Evolutionary conservation across 169 alveolate species (phyloP), one percentile per base, ranked within the genome.

Genomic region (Plasmodium fragile): DNA sequence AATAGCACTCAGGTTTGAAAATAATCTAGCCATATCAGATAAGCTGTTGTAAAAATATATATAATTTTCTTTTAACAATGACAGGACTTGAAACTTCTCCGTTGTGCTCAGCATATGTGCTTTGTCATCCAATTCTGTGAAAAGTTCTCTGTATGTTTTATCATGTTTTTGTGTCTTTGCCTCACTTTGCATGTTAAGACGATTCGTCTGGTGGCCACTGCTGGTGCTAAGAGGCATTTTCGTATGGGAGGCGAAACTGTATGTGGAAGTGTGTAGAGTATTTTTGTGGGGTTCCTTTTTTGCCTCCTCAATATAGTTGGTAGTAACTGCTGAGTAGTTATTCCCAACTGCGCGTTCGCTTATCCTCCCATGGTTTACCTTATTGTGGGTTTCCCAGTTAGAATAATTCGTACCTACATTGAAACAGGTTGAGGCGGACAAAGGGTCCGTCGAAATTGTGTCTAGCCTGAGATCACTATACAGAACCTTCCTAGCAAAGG

Each of bases 1-100:
- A 78, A 89, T 89, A 18, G 32, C 69, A 89, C 94, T 89, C 32
- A 89, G 41, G 16, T 89, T 77, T 0, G 87, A 55, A 89, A 89
- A 77, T 36, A 89, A 81, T 70, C 11, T 73, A 25, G 89, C 83
- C 52, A 91, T 80, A 49, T 91, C 94, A 6, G 55, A n/a, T 70
- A 79, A 72, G 41, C 77, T 91, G 30, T 79, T 43, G 39, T 91
- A 91, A 80, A 81, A 91, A 91, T 28, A 79, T 43, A 91, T 43
- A 70, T 39, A 91, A 81, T 91, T 91, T 91, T 91, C 94, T 91
- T 81, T 91, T 52, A 91, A 81, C 30, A 81, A 80, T 1, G 92
- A 70, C 45, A 91, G 18, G 8, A 91, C 87, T 81, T 81, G 91
- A 41, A 91, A 91, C 65, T 91, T 79, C 75, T 91, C 92, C 55